Conservation (phyloP, 176 grass and related monocot species). For the Carex parvula region DNA sequence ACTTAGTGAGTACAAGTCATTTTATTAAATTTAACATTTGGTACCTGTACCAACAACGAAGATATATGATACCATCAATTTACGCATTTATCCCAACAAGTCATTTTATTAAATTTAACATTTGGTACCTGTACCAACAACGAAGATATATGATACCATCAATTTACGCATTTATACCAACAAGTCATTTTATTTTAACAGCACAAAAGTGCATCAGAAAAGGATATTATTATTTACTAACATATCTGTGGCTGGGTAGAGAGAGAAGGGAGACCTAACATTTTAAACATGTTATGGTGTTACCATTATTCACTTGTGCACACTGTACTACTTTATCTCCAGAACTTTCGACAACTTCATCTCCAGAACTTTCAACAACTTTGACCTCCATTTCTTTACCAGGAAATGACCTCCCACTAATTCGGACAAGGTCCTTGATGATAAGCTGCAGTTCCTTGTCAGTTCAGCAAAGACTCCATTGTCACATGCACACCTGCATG, state of each 20-base stretch:
- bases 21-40: background rate
- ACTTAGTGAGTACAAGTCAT: background rate
- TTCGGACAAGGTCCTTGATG: conserved; percentile 68
- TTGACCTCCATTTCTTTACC: conserved; percentile 28
- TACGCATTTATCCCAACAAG: background rate
- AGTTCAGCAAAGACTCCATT: conserved; percentile 63
- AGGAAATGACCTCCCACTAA: conserved; percentile 72
- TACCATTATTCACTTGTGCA: conserved; percentile 59
- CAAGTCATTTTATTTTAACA: background rate
- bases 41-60: background rate
- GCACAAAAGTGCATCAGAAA: background rate
- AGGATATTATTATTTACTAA: background rate
- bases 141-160: background rate
- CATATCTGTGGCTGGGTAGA: background rate
- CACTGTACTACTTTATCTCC: conserved; percentile 32
- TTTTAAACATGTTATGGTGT: conserved; percentile 25
- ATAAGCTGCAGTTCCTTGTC: conserved; percentile 68
- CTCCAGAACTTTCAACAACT: conserved; percentile 29
- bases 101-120: background rate
- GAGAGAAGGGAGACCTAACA: background rate
- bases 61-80: background rate
- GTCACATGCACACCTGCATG: conserved; percentile 76
- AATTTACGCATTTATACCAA: background rate
- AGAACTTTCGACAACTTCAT: conserved; percentile 20
- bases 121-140: background rate